phyloP scores from a whole-genome alignment of 116 monocot genomes.

The Posidonia oceanica region DNA sequence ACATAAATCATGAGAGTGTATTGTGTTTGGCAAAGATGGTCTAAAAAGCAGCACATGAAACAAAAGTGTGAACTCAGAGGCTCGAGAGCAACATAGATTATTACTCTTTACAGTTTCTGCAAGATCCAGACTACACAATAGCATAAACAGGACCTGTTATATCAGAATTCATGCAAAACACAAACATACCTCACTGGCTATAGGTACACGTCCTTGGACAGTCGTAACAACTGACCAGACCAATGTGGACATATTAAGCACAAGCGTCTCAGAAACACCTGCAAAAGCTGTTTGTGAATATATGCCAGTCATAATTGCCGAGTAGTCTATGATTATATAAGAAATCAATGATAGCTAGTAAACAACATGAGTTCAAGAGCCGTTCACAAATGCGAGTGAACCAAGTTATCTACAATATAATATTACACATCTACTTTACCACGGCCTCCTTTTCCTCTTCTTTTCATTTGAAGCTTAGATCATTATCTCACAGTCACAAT shows the following conservation, averaged over 20 bases:
- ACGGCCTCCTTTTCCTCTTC: not conserved
- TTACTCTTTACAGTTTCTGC: too few species aligned
- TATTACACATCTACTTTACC: not conserved
- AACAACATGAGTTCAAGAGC: too few species aligned
- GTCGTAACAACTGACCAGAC: constrained; percentile 91
- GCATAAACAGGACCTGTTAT: too few species aligned
- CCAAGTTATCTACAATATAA: too few species aligned
- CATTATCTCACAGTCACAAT: not conserved
- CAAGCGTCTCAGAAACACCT: constrained; percentile 94
- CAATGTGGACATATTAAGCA: constrained; percentile 93
- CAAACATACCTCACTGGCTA: constrained; percentile 87
- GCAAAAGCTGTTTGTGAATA: constrained; percentile 8
- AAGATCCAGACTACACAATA: too few species aligned
- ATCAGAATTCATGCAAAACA: not conserved
- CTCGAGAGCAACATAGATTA: too few species aligned
- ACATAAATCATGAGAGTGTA: too few species aligned
- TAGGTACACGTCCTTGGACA: constrained; percentile 74
- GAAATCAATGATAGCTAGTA: not conserved
- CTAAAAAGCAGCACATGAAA: too few species aligned
- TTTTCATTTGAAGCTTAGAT: not conserved
- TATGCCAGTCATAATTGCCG: not conserved
- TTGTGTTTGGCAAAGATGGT: too few species aligned
- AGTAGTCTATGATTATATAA: not conserved
- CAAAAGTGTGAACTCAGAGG: too few species aligned
- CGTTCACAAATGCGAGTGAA: too few species aligned